Base-by-base conservation (phyloP, 2,329 filamentous ascomycete species). In the Aureobasidium lini region DNA sequence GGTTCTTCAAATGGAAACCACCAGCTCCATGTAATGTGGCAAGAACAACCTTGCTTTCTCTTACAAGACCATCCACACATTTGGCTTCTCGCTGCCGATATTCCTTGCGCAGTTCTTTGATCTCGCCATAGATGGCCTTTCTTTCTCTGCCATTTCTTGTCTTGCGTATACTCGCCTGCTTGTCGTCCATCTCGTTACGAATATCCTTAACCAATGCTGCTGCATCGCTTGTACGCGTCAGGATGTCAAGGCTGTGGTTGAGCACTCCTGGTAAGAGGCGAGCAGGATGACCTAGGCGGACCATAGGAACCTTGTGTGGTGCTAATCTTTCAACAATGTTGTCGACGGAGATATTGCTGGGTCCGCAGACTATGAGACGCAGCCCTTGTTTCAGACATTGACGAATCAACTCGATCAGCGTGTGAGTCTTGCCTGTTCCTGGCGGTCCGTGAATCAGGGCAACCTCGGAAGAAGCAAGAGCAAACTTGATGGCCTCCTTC, bases 391-490 rank as follows among this genome's bases (percentile, higher is more conserved):
- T 86, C 58, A 95, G 78, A 66, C 97, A 77, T 69, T 99, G 94
- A n/a, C 95, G 79, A 62, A 99, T 95, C 11, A 99, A 79, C 72
- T 99, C 94, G 61, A 99, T 93, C 40, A 99, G 76, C 0, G 94
- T 97, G 70, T 97, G 93, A 0, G 94, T 99, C 73, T 99, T 99
- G 50, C 94, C 94, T 0, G 94, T 99, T 1, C 94, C 94, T 0
- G 94, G 94, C 0, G 94, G 94, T 0, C 94, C 94, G 70, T 99
- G 94, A 57, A 99, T 96, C 61, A 96, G 78, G 2, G 90, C 89
- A 31, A 97, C 82, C 67, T 96, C 91, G 57, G 80, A 81, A 1
- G 89, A 88, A 6, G 86, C 87, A 57, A 99, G 76, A 0, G 93
- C 91, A 69, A 97, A 99, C n/a, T 84, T 76, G 62, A 87, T 81